Conservation (phyloP, 2,329 filamentous ascomycete species). For the Penicillium sp. region DNA sequence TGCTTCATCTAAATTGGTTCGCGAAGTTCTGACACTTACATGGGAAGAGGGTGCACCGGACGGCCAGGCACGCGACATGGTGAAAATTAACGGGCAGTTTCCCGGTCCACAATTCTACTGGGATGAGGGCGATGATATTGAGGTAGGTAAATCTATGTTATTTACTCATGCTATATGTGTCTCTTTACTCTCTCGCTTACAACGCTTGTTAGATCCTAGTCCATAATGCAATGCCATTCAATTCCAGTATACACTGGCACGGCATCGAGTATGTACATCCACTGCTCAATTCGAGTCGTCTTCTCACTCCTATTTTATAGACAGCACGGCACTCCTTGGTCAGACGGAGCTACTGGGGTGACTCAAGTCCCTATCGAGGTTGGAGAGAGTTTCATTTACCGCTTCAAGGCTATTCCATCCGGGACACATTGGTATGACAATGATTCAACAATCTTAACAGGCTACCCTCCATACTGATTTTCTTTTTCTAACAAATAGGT, state of each 20-base stretch:
- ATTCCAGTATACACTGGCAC: constrained; percentile 31
- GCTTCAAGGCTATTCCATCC: constrained; percentile 52
- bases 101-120: constrained; percentile 28
- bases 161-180: neutral
- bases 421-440: constrained; percentile 54
- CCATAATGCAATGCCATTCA: constrained; percentile 28
- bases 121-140: constrained; percentile 27
- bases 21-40: constrained; percentile 24
- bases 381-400: constrained; percentile 48
- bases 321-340: constrained; percentile 52
- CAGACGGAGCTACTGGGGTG: constrained; percentile 57
- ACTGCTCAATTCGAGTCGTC: neutral
- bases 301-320: constrained; percentile 20
- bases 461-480: neutral
- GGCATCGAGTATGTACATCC: constrained; percentile 33
- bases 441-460: constrained; percentile 40
- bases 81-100: constrained; percentile 31
- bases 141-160: constrained; percentile 16
- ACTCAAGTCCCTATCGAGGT: constrained; percentile 52
- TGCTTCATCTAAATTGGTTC: constrained; percentile 20
- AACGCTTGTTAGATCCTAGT: constrained; percentile 22
- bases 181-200: neutral
- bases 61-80: constrained; percentile 28
- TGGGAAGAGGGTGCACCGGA: constrained; percentile 31
- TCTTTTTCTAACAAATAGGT: constrained; percentile 22